phyloP scores from a whole-genome alignment of 345 rosid species.

The Populus ilicifolia region DNA sequence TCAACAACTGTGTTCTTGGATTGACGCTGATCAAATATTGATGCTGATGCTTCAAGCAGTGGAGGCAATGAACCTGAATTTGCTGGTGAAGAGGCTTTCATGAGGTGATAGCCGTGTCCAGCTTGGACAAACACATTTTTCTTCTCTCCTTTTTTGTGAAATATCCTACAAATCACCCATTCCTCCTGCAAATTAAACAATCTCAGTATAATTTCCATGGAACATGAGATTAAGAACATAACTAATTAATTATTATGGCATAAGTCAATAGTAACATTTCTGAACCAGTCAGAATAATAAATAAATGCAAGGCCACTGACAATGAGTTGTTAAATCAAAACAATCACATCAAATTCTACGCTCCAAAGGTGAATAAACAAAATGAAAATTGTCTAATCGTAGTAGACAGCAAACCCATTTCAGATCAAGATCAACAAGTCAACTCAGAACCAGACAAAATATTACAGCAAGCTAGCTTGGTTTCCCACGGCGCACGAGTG shows the following conservation, averaged over 20 bases:
- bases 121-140: conserved; percentile 37
- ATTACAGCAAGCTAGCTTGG: neutral
- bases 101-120: conserved; percentile 33
- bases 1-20: conserved; percentile 1
- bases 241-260: neutral
- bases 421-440: conserved; percentile 18
- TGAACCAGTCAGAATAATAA: neutral
- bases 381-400: conserved; percentile 7
- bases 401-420: neutral
- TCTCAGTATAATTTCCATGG: neutral
- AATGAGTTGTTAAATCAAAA: conserved; percentile 33
- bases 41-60: conserved; percentile 41
- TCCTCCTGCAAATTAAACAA: conserved; percentile 59
- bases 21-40: conserved; percentile 37
- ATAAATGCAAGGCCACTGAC: neutral
- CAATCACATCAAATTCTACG: conserved; percentile 45
- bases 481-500: conserved; percentile 15
- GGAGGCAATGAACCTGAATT: conserved; percentile 42
- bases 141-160: conserved; percentile 69
- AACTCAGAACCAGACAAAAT: conserved; percentile 42
- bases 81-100: conserved; percentile 26
- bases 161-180: conserved; percentile 93
- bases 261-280: neutral
- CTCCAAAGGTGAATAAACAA: conserved; percentile 1
- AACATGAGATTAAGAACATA: neutral